A percentile compares a stretch with the other conserved stretches of the same genome.
Conservation (phyloP, 169 alveolate genomes). For the Miamiensis avidus region DNA sequence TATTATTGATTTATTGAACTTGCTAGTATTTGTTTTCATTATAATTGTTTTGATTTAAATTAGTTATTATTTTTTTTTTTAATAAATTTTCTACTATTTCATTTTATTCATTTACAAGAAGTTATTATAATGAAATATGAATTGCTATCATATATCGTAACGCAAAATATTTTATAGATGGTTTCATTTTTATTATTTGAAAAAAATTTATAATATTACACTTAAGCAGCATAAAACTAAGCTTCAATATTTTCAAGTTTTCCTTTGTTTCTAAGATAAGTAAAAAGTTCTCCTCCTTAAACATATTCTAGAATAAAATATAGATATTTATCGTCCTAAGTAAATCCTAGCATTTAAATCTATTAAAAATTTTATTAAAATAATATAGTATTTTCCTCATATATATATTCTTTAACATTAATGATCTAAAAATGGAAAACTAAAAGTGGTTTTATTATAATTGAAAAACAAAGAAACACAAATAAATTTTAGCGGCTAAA, state of each 20-base stretch:
- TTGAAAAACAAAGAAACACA: not conserved
- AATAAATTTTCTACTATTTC: no score
- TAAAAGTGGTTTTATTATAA: not conserved
- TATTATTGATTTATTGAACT: no score
- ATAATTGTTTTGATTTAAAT: no score
- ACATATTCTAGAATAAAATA: slow-evolving; percentile 73
- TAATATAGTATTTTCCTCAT: not conserved
- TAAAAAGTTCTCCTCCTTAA: slow-evolving; percentile 82
- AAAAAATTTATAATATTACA: no score
- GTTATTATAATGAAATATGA: no score
- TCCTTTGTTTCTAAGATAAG: slow-evolving; percentile 68
- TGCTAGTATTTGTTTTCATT: no score
- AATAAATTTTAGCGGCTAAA: not conserved
- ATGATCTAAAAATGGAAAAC: not conserved
- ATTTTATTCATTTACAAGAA: no score
- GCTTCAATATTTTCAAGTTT: slow-evolving; percentile 59
- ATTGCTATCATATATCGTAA: no score
- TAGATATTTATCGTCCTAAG: slow-evolving; percentile 74
- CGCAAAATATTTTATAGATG: no score
- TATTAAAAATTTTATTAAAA: slow-evolving; percentile 14
- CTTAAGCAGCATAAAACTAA: slow-evolving; percentile 45
- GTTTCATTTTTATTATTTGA: no score
- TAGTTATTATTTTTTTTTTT: no score
- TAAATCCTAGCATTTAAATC: slow-evolving; percentile 65
- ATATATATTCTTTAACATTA: not conserved